phyloP scores from a whole-genome alignment of 2,329 filamentous ascomycete species.

The Gyromitra esculenta region DNA sequence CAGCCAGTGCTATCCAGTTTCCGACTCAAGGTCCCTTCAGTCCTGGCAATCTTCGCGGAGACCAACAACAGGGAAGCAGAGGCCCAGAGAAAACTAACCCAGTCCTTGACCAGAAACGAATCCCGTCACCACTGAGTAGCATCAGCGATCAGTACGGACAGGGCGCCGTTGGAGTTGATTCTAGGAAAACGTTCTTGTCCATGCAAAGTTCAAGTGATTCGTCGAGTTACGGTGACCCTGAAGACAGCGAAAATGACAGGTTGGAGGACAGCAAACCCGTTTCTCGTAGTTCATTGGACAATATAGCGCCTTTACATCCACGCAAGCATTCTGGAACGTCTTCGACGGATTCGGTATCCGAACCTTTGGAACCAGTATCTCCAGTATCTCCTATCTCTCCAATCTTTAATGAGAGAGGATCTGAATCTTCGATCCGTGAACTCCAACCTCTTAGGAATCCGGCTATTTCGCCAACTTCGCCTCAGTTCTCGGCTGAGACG shows the following conservation, averaged over 20 bases:
- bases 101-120: slow-evolving; percentile 18
- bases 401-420: slow-evolving; percentile 31
- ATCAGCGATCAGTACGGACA: slow-evolving; percentile 34
- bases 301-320: slow-evolving; percentile 44
- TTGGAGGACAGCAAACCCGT: slow-evolving; percentile 15
- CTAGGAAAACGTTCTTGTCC: slow-evolving; percentile 31
- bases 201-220: slow-evolving; percentile 37
- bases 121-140: slow-evolving; percentile 35
- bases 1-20: slow-evolving; percentile 41
- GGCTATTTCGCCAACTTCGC: slow-evolving; percentile 42
- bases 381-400: slow-evolving; percentile 42
- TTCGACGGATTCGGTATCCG: slow-evolving; percentile 18
- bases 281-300: slow-evolving; percentile 40
- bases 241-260: slow-evolving; percentile 28
- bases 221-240: slow-evolving; percentile 41
- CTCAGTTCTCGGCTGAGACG: slow-evolving; percentile 42
- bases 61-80: slow-evolving; percentile 37
- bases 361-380: slow-evolving; percentile 36
- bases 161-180: neutral
- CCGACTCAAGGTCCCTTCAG: slow-evolving; percentile 49
- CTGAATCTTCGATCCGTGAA: slow-evolving; percentile 27
- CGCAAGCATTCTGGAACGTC: slow-evolving; percentile 34
- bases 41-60: slow-evolving; percentile 44
- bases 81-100: slow-evolving; percentile 16
- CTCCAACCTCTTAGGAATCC: slow-evolving; percentile 49